These are phyloP conservation scores for Coemansia sp. DNA, from an alignment of 192 early-diverging fungal genomes.

Conservation along the genomic window DNA sequence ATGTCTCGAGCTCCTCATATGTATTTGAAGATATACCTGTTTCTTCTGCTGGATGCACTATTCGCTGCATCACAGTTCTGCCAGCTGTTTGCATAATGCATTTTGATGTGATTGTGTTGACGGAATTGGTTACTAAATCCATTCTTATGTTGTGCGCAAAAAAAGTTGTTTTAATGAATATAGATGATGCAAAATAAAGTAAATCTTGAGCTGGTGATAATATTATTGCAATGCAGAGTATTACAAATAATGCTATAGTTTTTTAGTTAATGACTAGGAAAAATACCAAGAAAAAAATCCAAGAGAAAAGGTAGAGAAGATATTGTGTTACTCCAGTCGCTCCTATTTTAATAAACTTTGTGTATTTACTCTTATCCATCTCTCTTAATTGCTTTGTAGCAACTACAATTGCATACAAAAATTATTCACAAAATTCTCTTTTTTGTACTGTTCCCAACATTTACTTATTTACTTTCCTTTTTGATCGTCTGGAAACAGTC, in stretches of 20 bases:
- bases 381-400: not conserved
- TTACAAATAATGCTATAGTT: not conserved
- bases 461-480: not conserved
- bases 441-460: not conserved
- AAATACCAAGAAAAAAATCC: not conserved
- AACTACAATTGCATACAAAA: not conserved
- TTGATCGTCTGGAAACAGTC: not conserved
- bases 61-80: not conserved
- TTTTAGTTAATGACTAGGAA: not conserved
- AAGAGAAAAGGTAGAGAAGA: not conserved
- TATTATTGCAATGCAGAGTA: not conserved
- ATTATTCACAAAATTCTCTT: not conserved
- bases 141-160: not conserved
- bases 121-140: not conserved
- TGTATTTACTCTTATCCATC: not conserved
- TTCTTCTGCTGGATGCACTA: not conserved
- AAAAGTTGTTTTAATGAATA: too few relatives aligned
- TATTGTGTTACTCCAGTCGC: not conserved
- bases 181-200: not conserved
- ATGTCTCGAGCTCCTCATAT: not conserved
- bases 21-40: not conserved
- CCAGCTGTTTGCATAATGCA: not conserved
- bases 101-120: not conserved
- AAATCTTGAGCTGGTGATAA: not conserved
- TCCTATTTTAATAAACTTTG: not conserved